A percentile compares a stretch with the other conserved stretches of the same genome.
phyloP scores from a whole-genome alignment of 192 early-diverging fungal species.

The Mortierella claussenii region DNA sequence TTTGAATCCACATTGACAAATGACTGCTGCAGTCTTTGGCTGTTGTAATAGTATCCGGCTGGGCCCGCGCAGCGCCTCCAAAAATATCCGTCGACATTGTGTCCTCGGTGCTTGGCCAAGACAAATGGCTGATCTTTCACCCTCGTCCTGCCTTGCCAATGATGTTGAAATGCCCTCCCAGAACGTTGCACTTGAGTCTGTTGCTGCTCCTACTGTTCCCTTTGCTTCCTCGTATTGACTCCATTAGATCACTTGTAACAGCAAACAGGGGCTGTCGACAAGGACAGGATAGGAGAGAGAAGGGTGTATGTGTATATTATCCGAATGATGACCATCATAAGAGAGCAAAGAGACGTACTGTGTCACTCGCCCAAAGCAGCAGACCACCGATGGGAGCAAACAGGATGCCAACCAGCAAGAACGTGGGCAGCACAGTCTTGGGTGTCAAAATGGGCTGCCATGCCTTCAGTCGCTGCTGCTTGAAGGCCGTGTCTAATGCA shows the following conservation, averaged over 20 bases:
- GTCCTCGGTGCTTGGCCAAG: no score
- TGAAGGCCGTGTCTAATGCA: constrained; percentile 93
- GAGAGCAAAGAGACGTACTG: constrained; percentile 63
- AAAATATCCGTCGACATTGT: no score
- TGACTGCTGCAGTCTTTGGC: no score
- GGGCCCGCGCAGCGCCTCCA: no score
- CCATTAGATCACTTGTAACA: constrained; percentile 20
- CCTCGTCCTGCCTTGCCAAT: no score
- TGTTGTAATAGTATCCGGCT: no score
- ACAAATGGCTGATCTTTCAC: no score
- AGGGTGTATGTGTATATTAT: no score
- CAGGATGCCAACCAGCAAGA: constrained; percentile 92
- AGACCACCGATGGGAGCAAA: constrained; percentile 97
- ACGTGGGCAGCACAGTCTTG: constrained; percentile 96
- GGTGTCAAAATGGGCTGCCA: constrained; percentile 99
- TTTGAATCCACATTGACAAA: no score
- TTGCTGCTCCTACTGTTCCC: no score
- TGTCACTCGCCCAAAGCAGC: constrained; percentile 87
- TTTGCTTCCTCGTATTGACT: background rate
- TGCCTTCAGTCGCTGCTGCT: constrained; percentile 98
- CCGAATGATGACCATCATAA: background rate
- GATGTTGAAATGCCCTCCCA: no score
- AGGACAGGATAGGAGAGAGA: background rate
- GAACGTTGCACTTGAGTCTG: no score
- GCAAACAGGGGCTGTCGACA: constrained; percentile 12